Conservation (phyloP, 2,329 filamentous ascomycete genomes). For the Hirsutella minnesotensis region DNA sequence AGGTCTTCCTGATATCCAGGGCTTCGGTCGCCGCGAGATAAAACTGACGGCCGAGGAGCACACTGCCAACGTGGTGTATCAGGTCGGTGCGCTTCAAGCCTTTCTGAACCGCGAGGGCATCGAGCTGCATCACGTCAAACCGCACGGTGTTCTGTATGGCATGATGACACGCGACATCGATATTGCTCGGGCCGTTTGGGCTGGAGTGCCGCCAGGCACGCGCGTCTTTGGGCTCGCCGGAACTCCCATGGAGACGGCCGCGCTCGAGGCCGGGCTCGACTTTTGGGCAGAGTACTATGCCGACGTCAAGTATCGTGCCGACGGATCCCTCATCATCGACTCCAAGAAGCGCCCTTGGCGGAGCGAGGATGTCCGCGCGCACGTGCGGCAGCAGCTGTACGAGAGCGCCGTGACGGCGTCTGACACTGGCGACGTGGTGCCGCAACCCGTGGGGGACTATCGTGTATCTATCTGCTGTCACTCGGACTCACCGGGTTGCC, state of each 20-base stretch:
- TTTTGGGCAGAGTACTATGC: conserved; percentile 16
- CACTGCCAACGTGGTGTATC: conserved; percentile 8
- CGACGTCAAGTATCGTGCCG: conserved; percentile 14
- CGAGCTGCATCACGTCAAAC: conserved; percentile 10
- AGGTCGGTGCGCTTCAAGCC: conserved; percentile 7
- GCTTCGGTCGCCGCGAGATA: conserved; percentile 11
- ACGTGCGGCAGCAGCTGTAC: conserved; percentile 1
- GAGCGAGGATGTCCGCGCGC: conserved; percentile 1
- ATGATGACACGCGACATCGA: conserved; percentile 15
- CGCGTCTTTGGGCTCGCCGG: conserved; percentile 15
- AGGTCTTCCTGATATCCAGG: conserved; percentile 8
- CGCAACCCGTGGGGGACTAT: conserved; percentile 23
- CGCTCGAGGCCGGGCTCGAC: conserved; percentile 10
- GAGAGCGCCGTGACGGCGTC: not conserved
- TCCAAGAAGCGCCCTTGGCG: conserved; percentile 32
- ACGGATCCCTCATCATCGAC: conserved; percentile 19
- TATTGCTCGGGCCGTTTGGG: conserved; percentile 13
- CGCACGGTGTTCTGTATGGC: conserved; percentile 15
- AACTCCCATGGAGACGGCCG: conserved; percentile 14
- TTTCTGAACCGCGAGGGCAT: conserved; percentile 8
- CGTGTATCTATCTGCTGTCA: conserved; percentile 32
- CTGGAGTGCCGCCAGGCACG: conserved; percentile 11
- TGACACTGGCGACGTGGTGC: not conserved
- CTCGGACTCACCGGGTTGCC: conserved; percentile 31
- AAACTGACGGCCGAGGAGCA: conserved; percentile 7